Conservation (phyloP, 1,284 basidiomycete genomes). For the Pseudozyma pruni region DNA sequence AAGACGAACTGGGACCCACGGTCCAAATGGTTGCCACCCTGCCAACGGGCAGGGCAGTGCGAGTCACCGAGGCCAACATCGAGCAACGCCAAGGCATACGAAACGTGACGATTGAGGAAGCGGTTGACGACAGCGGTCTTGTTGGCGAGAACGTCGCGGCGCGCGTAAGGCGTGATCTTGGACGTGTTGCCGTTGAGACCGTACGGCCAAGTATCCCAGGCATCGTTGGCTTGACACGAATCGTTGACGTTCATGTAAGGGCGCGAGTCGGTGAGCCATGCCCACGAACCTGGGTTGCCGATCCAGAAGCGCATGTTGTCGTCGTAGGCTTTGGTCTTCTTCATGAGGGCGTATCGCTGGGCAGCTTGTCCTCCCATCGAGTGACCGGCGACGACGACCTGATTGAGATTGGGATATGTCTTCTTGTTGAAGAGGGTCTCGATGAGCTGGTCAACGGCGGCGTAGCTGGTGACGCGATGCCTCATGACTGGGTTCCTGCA, state of each 20-base stretch:
- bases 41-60: slow-evolving; percentile 50
- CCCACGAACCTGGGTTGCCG: slow-evolving; percentile 56
- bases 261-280: slow-evolving; percentile 57
- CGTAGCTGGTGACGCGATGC: slow-evolving; percentile 46
- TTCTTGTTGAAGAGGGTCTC: slow-evolving; percentile 47
- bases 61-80: slow-evolving; percentile 51
- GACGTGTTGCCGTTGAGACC: slow-evolving; percentile 57
- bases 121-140: slow-evolving; percentile 48
- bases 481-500: slow-evolving; percentile 47
- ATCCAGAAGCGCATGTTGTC: slow-evolving; percentile 59
- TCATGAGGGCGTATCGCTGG: slow-evolving; percentile 56
- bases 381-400: slow-evolving; percentile 62
- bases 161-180: slow-evolving; percentile 34
- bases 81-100: slow-evolving; percentile 53
- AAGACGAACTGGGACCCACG: slow-evolving; percentile 39
- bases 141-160: slow-evolving; percentile 32
- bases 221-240: slow-evolving; percentile 29
- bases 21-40: slow-evolving; percentile 63
- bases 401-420: slow-evolving; percentile 59
- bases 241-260: slow-evolving; percentile 38
- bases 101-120: slow-evolving; percentile 47
- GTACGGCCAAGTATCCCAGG: slow-evolving; percentile 62
- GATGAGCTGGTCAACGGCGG: slow-evolving; percentile 53
- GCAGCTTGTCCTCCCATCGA: slow-evolving; percentile 59
- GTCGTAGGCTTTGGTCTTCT: slow-evolving; percentile 48